Conservation (phyloP, 305 asterid genomes). For the Nicotiana rustica region DNA sequence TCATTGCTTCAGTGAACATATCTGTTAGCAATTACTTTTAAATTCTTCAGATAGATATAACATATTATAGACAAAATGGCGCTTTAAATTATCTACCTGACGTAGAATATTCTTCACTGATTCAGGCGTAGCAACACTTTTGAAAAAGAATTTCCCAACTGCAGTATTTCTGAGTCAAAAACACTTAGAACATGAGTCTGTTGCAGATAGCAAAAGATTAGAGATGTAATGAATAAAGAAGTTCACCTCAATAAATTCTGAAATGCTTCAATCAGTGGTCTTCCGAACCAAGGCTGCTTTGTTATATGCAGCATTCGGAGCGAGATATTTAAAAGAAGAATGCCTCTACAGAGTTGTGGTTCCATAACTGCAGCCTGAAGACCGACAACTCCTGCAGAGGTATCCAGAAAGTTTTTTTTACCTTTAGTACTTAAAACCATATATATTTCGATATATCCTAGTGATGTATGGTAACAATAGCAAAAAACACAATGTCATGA, state of each 20-base stretch:
- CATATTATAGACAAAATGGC: background rate
- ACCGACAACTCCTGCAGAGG: slow-evolving; percentile 84
- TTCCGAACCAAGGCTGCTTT: slow-evolving; percentile 93
- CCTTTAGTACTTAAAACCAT: background rate
- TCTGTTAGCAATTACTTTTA: background rate
- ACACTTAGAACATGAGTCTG: background rate
- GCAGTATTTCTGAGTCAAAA: slow-evolving; percentile 68
- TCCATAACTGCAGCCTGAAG: slow-evolving; percentile 89
- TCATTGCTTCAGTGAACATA: too few relatives aligned
- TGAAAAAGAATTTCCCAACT: slow-evolving; percentile 78
- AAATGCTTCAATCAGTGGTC: slow-evolving; percentile 76
- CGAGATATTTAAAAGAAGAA: slow-evolving; percentile 83
- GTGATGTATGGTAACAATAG: background rate
- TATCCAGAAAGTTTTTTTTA: background rate
- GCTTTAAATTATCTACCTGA: slow-evolving; percentile 59
- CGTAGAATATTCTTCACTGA: slow-evolving; percentile 83
- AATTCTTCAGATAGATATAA: background rate
- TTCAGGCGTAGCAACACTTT: slow-evolving; percentile 75
- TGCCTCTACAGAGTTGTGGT: slow-evolving; percentile 75
- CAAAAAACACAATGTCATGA: background rate
- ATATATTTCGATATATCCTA: background rate
- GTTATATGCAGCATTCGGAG: slow-evolving; percentile 89
- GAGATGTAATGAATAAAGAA: background rate
- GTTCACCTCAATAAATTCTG: slow-evolving; percentile 80
- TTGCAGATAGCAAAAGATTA: background rate